These are phyloP conservation scores for Cardamine chenopodiifolia DNA, from an alignment of 345 rosid species.

Conservation along the genomic window DNA sequence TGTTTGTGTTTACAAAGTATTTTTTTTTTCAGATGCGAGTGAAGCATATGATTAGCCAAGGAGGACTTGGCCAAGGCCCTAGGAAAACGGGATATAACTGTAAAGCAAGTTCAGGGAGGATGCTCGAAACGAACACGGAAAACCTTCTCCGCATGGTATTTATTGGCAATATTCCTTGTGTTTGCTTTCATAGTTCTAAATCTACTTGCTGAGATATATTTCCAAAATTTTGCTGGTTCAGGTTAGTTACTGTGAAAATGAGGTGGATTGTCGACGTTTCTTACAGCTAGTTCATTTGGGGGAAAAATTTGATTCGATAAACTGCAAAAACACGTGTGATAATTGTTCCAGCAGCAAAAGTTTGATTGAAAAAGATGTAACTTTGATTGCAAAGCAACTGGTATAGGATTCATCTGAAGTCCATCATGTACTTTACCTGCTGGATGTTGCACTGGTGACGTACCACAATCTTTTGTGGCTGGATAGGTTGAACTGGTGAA, in stretches of 20 bases:
- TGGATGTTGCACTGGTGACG: conserved; percentile 16
- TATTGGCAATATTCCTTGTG: conserved; percentile 3
- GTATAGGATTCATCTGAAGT: conserved; percentile 43
- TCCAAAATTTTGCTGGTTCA: conserved; percentile 47
- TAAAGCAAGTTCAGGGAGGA: conserved; percentile 62
- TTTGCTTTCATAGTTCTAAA: conserved; percentile 14
- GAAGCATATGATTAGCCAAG: conserved; percentile 93
- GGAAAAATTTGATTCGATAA: conserved; percentile 68
- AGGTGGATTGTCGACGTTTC: conserved; percentile 91
- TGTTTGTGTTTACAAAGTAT: conserved; percentile 29
- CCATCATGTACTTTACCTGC: conserved; percentile 11
- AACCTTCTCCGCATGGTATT: conserved; percentile 86
- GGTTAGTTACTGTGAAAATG: conserved; percentile 94
- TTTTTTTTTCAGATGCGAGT: conserved; percentile 65
- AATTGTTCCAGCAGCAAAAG: conserved; percentile 68
- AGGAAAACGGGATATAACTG: conserved; percentile 61
- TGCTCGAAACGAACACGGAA: conserved; percentile 83
- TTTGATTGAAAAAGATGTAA: conserved; percentile 80
- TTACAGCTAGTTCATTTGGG: conserved; percentile 92
- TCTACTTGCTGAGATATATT: conserved; percentile 20
- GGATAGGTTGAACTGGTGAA: conserved; percentile 82
- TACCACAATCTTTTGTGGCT: conserved; percentile 19
- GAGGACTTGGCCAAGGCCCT: conserved; percentile 77
- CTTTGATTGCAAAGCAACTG: conserved; percentile 79
- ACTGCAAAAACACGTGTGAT: conserved; percentile 84